Base-by-base conservation (phyloP, 768 basidiomycete genomes). In the Suillus americanus region DNA sequence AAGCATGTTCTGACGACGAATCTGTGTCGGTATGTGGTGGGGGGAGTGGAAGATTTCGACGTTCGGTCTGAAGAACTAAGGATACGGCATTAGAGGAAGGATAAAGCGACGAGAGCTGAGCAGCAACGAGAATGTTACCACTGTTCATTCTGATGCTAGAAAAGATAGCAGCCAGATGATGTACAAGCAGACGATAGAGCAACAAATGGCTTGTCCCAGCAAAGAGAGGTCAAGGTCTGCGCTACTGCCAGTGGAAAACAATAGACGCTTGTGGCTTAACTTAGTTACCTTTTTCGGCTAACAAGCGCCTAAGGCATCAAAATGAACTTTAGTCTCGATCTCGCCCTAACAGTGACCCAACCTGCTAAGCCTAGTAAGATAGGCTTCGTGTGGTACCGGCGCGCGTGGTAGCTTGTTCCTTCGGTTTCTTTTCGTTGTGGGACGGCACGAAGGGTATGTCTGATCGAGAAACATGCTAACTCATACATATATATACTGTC, bases 1-100 rank as follows among this genome's bases (percentile, higher is more conserved):
- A 83, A 54, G 94, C 92, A 80, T 95, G 94, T 75, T 94, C 91
- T 13, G 82, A 75, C 53, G 86, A 86, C 9, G 83, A 77, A 72
- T 80, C 79, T 13, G 65, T 72, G 45, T 77, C 77, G 6, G 75
- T 75, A 1, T 78, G 72, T n/a, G 76, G 70, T 38, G 82, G 69
- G 23, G 84, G 80, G 40, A 87, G 71, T 46, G 86, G 83, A 4
- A 81, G 68, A 63, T 86, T 83, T 66, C 82, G 82, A 64, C 85
- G 86, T 61, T 82, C 77, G 8, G 92, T 90, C 67, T 85, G 84
- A 28, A 92, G 76, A 9, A 83, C 78, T 60, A 86, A 75, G 0
- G 83, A 81, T 10, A 81, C 79, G 0, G 86, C 80, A 45, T 83
- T 82, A 10, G 83, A 72, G 14, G 82, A 75, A 3, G 87, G 79